These are phyloP conservation scores for Xylaria cubensis DNA, from an alignment of 495 filamentous ascomycete genomes.

Conservation along the genomic window DNA sequence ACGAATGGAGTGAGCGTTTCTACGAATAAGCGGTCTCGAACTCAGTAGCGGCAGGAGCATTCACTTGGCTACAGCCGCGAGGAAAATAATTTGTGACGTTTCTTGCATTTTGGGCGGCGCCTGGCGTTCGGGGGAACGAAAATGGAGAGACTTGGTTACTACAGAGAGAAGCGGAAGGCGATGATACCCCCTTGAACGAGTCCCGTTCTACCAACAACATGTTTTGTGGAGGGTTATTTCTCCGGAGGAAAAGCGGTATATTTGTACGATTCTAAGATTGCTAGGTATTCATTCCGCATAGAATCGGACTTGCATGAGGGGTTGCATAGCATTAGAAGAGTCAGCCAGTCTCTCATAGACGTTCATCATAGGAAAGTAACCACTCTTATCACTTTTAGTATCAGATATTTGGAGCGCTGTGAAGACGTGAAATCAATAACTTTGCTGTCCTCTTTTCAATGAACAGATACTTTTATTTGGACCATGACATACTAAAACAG, in stretches of 20 bases:
- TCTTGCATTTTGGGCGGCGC: neutral
- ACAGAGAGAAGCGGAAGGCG: neutral
- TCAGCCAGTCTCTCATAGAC: slow-evolving; percentile 1
- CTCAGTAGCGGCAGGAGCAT: neutral
- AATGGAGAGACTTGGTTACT: slow-evolving; percentile 10
- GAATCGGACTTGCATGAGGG: slow-evolving; percentile 20
- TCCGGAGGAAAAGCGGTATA: neutral
- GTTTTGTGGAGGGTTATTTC: neutral
- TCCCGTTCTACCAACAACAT: slow-evolving; percentile 5
- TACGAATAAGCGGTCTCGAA: slow-evolving; percentile 34
- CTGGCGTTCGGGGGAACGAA: slow-evolving; percentile 19
- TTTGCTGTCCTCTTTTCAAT: neutral
- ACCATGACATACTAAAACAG: neutral
- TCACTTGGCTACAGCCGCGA: too few relatives aligned
- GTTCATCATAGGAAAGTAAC: slow-evolving; percentile 13
- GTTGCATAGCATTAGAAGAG: slow-evolving; percentile 14
- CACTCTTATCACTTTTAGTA: neutral
- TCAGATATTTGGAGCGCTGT: neutral
- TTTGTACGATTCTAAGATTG: neutral
- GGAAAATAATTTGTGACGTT: neutral
- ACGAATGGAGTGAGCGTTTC: slow-evolving; percentile 40
- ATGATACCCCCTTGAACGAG: slow-evolving; percentile 26
- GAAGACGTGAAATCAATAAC: neutral
- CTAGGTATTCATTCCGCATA: slow-evolving; percentile 10
- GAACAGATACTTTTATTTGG: neutral